Evolutionary conservation across 2,329 filamentous ascomycete species (phyloP), one percentile per base, ranked within the genome.

Genomic region (Ceratocystis destructans): DNA sequence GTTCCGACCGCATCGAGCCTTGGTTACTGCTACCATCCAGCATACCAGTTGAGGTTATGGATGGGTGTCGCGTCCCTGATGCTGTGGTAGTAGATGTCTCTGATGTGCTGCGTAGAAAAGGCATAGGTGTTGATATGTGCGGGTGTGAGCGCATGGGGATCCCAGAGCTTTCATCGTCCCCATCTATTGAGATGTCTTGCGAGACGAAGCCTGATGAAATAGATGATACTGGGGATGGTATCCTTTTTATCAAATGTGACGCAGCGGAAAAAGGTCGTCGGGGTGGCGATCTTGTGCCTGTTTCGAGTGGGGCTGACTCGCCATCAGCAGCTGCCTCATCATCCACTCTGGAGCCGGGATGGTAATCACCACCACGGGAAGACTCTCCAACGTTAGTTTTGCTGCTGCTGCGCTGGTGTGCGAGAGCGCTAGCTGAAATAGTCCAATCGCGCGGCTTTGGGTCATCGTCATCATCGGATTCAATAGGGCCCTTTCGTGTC

Each of bases 401-500:
- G 10, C 48, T 63, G n/a, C 15, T 37, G 50, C 28, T 8, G 41
- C 55, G 63, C 22, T 48, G 28, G 8, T 59, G 55, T 59, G 28
- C 55, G 3, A 15, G 50, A 22, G 64, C 50, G 17, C 68, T 63
- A 17, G 63, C 44, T 17, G 65, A 50, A 20, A 50, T 65, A 20
- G 41, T 75, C 74, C 66, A 67, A 44, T 64, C 66, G 15, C 64
- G 46, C 25, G 55, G 55, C 46, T 64, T 67, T 20, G 66, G 63
- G 33, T 78, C 77, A 15, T 82, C 81, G 65, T 85, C 83, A 65
- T 85, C 83, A 69, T 87, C 84, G 3, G 84, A 85, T 64, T 86
- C 84, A 63, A 86, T 86, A 0, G 84, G 84, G 0, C 82, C 82
- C 70, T 80, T 84, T 25, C 81, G 77, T 69, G 84, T 71, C 10